Conservation (phyloP, 768 basidiomycete species). For the Boletales sp. region DNA sequence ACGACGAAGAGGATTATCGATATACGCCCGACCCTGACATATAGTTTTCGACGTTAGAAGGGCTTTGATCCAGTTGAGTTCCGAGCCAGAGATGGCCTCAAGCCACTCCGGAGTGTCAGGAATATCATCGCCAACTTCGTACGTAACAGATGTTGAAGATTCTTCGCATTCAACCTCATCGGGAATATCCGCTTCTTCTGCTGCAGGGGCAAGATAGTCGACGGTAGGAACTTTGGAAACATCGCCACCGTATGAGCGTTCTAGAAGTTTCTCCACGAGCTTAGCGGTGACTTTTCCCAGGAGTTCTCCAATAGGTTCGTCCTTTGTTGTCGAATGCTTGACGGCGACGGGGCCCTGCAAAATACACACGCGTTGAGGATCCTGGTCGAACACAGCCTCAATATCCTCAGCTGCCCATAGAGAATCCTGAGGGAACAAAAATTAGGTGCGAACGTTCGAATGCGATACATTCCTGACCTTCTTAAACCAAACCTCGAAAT, state of each 20-base stretch:
- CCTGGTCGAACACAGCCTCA: constrained; percentile 98
- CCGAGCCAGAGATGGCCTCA: constrained; percentile 75
- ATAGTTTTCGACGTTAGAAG: constrained; percentile 77
- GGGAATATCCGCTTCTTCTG: constrained; percentile 34
- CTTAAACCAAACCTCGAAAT: constrained; percentile 99
- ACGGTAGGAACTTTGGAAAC: constrained; percentile 67
- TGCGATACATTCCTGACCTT: constrained; percentile 54
- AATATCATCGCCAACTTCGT: constrained; percentile 47
- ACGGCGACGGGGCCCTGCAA: constrained; percentile 96
- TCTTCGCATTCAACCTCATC: constrained; percentile 44
- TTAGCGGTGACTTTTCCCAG: constrained; percentile 81
- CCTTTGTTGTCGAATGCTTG: constrained; percentile 81
- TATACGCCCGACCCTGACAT: constrained; percentile 80
- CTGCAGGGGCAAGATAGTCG: constrained; percentile 76
- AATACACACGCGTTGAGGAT: constrained; percentile 96
- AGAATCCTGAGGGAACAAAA: constrained; percentile 61
- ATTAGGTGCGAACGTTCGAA: constrained; percentile 9
- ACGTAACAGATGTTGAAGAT: constrained; percentile 42
- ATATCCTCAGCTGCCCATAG: constrained; percentile 98
- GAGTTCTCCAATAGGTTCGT: constrained; percentile 91
- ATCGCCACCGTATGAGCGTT: constrained; percentile 76
- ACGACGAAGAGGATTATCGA: constrained; percentile 87
- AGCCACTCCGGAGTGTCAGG: constrained; percentile 78
- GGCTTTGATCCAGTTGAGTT: constrained; percentile 83
- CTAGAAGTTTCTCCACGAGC: constrained; percentile 76